Percentiles rank a stretch among this genome's conserved stretches.
Conservation (phyloP, 2,329 filamentous ascomycete species). For the Pseudocercospora fijiensis region DNA sequence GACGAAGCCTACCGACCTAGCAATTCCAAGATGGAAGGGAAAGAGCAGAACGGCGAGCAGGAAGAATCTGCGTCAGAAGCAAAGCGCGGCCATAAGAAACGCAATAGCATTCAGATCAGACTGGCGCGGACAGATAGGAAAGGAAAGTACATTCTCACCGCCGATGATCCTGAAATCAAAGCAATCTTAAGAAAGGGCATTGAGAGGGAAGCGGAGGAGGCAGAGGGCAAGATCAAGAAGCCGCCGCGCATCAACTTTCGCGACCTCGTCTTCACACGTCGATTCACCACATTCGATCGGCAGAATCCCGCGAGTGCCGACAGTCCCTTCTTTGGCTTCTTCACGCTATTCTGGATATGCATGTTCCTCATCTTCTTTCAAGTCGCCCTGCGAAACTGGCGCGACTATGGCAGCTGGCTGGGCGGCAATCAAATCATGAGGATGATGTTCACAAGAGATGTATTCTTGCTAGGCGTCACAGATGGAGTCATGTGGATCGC, state of each 20-base stretch:
- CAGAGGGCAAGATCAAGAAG: constrained; percentile 35
- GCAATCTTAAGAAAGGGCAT: constrained; percentile 48
- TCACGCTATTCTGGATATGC: constrained; percentile 73
- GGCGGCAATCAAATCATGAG: constrained; percentile 71
- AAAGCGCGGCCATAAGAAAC: constrained; percentile 20
- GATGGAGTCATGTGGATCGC: constrained; percentile 68
- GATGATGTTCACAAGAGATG: constrained; percentile 62
- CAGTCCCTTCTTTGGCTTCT: constrained; percentile 76
- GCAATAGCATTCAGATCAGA: constrained; percentile 49
- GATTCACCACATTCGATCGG: constrained; percentile 72
- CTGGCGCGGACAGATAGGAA: constrained; percentile 49
- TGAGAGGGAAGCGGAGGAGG: constrained; percentile 43
- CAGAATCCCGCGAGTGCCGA: constrained; percentile 64
- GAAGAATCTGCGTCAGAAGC: neutral
- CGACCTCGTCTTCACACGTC: constrained; percentile 68
- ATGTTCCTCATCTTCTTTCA: constrained; percentile 66
- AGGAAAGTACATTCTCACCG: constrained; percentile 50
- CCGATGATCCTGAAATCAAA: constrained; percentile 51
- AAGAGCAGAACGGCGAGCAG: neutral
- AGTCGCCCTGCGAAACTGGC: constrained; percentile 68
- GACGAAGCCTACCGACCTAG: constrained; percentile 26
- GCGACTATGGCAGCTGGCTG: constrained; percentile 64
- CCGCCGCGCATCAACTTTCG: constrained; percentile 43
- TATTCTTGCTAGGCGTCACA: constrained; percentile 55
- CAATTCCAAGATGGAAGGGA: constrained; percentile 10